Evolutionary conservation across 805 yeast genomes (phyloP).

Genomic region (Lachancea meyersii): DNA sequence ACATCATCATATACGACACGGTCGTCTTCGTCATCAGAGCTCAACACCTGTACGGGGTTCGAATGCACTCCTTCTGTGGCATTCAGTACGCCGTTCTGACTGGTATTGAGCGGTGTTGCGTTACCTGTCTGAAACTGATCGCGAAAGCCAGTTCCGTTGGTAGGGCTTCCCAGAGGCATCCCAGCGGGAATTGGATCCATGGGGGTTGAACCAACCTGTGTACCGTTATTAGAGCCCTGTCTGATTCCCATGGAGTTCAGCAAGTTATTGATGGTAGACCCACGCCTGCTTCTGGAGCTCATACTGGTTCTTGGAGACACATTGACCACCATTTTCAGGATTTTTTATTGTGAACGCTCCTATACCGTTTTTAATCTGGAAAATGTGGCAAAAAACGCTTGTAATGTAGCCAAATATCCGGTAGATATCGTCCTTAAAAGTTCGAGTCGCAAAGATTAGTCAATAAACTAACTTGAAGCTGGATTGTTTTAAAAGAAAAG

Average conservation of each 20-base stretch:
- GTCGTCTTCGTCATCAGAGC: conserved; percentile 1
- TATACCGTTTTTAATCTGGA: no score
- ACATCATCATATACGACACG: not conserved
- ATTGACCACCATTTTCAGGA: conserved; percentile 4
- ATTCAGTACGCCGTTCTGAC: not conserved
- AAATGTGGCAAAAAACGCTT: no score
- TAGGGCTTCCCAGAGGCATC: not conserved
- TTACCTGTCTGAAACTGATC: not conserved
- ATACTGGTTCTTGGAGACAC: conserved; percentile 5
- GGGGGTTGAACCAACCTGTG: not conserved
- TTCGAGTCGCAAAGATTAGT: no score
- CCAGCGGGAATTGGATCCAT: conserved; percentile 1
- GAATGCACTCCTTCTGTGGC: conserved; percentile 1
- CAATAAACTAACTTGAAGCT: no score
- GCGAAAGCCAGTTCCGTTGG: not conserved
- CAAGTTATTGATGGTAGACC: conserved; percentile 25
- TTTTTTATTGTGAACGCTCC: no score
- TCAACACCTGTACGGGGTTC: conserved; percentile 3
- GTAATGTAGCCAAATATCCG: no score
- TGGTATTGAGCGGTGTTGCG: not conserved
- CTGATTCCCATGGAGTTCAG: conserved; percentile 29
- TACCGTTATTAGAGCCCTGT: conserved; percentile 10
- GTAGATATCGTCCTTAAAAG: no score
- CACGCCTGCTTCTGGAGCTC: conserved; percentile 17
- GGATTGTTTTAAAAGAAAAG: not conserved